These are phyloP conservation scores for Tolypocladium tropicale DNA, from an alignment of 2,329 filamentous ascomycete genomes.

Conservation along the genomic window DNA sequence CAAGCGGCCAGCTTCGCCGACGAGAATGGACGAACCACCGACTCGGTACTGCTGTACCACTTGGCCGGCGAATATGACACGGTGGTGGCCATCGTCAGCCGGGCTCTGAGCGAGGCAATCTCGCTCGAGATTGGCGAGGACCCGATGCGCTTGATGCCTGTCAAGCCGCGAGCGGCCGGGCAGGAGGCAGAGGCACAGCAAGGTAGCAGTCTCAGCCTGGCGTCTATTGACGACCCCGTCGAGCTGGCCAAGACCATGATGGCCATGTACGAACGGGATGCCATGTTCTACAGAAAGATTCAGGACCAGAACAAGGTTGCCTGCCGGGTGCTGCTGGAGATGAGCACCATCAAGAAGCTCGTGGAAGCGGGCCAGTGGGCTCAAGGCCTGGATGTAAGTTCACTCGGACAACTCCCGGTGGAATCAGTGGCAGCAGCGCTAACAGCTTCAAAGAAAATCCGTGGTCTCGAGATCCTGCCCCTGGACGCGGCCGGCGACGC, in stretches of 20 bases:
- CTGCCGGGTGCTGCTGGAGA: slow-evolving; percentile 46
- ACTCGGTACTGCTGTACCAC: slow-evolving; percentile 90
- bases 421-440: slow-evolving; percentile 3
- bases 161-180: slow-evolving; percentile 56
- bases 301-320: slow-evolving; percentile 46
- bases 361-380: slow-evolving; percentile 47
- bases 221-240: slow-evolving; percentile 49
- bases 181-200: slow-evolving; percentile 24
- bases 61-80: slow-evolving; percentile 91
- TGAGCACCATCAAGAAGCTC: slow-evolving; percentile 49
- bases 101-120: slow-evolving; percentile 81
- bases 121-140: slow-evolving; percentile 78
- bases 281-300: slow-evolving; percentile 50
- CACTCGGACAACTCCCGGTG: neutral
- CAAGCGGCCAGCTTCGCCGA: slow-evolving; percentile 89
- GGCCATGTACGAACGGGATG: slow-evolving; percentile 50
- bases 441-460: slow-evolving; percentile 51
- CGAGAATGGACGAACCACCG: slow-evolving; percentile 84
- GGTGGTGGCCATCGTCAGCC: slow-evolving; percentile 83
- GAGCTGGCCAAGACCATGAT: slow-evolving; percentile 52
- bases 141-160: slow-evolving; percentile 64
- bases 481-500: slow-evolving; percentile 66
- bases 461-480: slow-evolving; percentile 67
- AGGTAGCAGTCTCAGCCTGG: slow-evolving; percentile 49
- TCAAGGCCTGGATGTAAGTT: slow-evolving; percentile 47